A percentile compares a stretch with the other conserved stretches of the same genome.
phyloP scores from a whole-genome alignment of 164 flowering plant genomes.

The Vitis amurensis region DNA sequence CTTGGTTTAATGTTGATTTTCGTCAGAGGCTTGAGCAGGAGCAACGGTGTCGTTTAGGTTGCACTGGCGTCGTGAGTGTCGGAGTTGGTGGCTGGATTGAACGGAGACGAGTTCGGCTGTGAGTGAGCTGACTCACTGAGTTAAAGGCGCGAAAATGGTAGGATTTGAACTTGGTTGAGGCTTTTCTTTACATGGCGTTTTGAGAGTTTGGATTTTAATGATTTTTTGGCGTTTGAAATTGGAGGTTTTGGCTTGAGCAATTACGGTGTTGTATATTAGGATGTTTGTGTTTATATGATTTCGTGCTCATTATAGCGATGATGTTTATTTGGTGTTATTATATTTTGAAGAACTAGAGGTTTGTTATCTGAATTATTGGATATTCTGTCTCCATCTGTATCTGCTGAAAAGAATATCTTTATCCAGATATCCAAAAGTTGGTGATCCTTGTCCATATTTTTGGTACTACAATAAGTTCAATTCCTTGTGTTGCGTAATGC shows the following conservation, averaged over 20 bases:
- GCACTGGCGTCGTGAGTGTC: neutral
- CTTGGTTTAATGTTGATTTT: neutral
- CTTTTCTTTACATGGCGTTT: conserved; percentile 8
- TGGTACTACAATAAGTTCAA: too few species aligned
- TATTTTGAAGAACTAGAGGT: too few species aligned
- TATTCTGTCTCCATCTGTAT: too few species aligned
- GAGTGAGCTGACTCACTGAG: conserved; percentile 11
- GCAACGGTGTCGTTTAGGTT: conserved; percentile 2
- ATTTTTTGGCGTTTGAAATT: too few species aligned
- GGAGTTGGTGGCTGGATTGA: neutral
- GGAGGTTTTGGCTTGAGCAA: neutral
- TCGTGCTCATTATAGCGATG: neutral
- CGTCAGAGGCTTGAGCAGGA: neutral
- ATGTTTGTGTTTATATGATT: neutral
- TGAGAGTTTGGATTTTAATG: neutral
- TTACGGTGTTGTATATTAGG: neutral
- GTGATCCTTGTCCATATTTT: too few species aligned
- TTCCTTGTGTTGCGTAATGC: too few species aligned
- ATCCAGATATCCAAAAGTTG: too few species aligned
- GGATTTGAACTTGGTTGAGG: conserved; percentile 7
- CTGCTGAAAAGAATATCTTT: too few species aligned
- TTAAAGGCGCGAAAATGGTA: conserved; percentile 12
- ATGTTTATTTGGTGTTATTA: neutral
- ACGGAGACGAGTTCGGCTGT: neutral
- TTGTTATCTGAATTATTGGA: too few species aligned